Conservation (phyloP, 805 yeast genomes). For the Yarrowia sp. region DNA sequence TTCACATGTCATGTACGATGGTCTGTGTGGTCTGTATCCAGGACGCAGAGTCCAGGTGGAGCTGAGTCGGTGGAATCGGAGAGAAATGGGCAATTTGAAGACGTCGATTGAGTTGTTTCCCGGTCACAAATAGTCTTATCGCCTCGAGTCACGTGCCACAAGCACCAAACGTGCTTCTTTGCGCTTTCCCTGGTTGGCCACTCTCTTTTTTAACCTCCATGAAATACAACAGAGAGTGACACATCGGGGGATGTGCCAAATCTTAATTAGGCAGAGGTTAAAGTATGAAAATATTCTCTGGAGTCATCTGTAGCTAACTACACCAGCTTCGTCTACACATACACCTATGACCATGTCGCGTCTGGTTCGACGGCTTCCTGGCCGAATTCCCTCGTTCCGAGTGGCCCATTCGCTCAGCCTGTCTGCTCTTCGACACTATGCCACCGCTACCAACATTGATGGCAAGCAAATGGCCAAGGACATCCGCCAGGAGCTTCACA, state of each 20-base stretch:
- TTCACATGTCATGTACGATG: background rate
- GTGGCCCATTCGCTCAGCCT: conserved; percentile 22
- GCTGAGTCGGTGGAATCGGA: background rate
- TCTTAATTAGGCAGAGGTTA: conserved; percentile 4
- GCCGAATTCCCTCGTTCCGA: conserved; percentile 10
- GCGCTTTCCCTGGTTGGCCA: background rate
- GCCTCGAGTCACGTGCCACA: too few relatives aligned
- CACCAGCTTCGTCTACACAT: background rate
- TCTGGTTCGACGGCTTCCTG: conserved; percentile 20
- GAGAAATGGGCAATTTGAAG: too few relatives aligned
- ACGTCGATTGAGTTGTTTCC: too few relatives aligned
- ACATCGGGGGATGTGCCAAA: conserved; percentile 20
- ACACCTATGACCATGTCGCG: conserved; percentile 21
- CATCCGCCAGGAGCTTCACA: conserved; percentile 30
- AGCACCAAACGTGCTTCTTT: background rate
- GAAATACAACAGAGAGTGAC: conserved; percentile 1
- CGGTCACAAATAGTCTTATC: too few relatives aligned
- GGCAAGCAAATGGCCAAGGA: conserved; percentile 27
- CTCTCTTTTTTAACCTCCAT: background rate
- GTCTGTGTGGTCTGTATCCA: background rate
- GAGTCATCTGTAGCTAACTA: conserved; percentile 8
- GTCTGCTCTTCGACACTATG: conserved; percentile 21
- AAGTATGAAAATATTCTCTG: conserved; percentile 17
- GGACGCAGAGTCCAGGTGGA: background rate
- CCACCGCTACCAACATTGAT: conserved; percentile 26